Evolutionary conservation across 371 early-diverging fungal species (phyloP), one percentile per base, ranked within the genome.

Genomic region (Mortierella sp.): DNA sequence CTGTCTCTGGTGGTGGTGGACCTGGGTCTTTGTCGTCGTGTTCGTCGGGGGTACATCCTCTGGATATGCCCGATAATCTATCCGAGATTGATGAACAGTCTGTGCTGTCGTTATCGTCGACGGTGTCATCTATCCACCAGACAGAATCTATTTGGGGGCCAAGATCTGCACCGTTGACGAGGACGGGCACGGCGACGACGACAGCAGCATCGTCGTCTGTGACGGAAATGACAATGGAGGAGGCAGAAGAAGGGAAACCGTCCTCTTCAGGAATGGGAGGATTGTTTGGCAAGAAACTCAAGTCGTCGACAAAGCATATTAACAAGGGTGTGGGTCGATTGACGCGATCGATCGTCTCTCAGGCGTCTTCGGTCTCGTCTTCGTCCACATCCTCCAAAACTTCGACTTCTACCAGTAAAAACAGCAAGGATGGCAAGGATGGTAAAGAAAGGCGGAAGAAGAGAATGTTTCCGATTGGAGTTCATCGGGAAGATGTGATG

Each of bases 1-100:
- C 18, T 67, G 66, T 56, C 67, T 63, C 23, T 66, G 75, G 75
- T 75, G 75, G 75, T 74, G 69, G 62, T 74, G 75, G 75, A 65
- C 55, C 12, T 74, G 70, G 75, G 19, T 74, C 70, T 44, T 69
- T 48, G 64, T 28, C 37, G 65, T 65, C 69, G 44, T 69, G 59
- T 7, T 66, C 63, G 28, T 60, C 66, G 43, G 66, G 37, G 9
- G 37, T 25, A 14, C 23, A 19, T 16, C 23, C 53, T 53, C 53
- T 23, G 53, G 25, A 16, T 57, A 62, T 12, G 21, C 55, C 7
- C 19, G 60, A 64, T 68, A 68, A 56, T 47, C 55, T 19, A 0
- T 21, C 44, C 12, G 29, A 37, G 37, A 37, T 37, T 37, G 37
- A 37, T 5, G 37, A 37, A 37, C 37, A 37, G 9, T 37, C 37